phyloP scores from a whole-genome alignment of 768 basidiomycete genomes.

The Russula vinacea region DNA sequence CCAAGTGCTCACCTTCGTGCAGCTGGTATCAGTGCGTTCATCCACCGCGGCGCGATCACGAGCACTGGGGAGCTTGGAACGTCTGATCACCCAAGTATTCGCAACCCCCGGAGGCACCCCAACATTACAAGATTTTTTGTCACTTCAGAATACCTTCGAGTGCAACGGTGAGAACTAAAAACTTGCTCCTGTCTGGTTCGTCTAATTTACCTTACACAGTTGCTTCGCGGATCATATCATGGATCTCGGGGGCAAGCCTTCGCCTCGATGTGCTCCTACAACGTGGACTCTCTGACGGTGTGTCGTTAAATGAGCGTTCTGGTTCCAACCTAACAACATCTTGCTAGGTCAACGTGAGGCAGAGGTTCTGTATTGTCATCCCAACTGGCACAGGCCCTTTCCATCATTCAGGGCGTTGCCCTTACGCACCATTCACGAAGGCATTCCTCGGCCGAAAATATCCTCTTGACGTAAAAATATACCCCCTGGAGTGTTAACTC shows the following conservation, averaged over 20 bases:
- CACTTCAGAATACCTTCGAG: constrained; percentile 75
- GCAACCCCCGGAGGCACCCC: constrained; percentile 47
- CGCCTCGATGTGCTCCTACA: constrained; percentile 50
- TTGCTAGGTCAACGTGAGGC: constrained; percentile 37
- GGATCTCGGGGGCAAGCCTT: constrained; percentile 52
- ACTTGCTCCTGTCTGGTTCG: constrained; percentile 7
- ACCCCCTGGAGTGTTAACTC: neutral
- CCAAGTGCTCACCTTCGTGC: neutral
- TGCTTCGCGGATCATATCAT: constrained; percentile 59
- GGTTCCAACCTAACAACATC: constrained; percentile 17
- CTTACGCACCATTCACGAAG: constrained; percentile 71
- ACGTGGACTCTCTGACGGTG: constrained; percentile 47
- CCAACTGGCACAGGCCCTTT: constrained; percentile 58
- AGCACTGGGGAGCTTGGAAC: constrained; percentile 51
- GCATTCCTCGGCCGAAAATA: constrained; percentile 62
- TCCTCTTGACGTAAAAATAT: constrained; percentile 56
- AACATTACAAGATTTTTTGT: constrained; percentile 45
- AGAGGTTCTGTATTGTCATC: constrained; percentile 49
- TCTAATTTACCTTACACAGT: constrained; percentile 43
- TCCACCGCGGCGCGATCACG: constrained; percentile 49
- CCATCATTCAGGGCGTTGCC: constrained; percentile 71
- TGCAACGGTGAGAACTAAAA: constrained; percentile 62
- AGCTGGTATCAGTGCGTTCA: constrained; percentile 65
- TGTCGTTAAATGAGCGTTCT: constrained; percentile 20
- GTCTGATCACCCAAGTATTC: constrained; percentile 45